Conservation (phyloP, 2,329 filamentous ascomycete species). For the Colletotrichum sp. region DNA sequence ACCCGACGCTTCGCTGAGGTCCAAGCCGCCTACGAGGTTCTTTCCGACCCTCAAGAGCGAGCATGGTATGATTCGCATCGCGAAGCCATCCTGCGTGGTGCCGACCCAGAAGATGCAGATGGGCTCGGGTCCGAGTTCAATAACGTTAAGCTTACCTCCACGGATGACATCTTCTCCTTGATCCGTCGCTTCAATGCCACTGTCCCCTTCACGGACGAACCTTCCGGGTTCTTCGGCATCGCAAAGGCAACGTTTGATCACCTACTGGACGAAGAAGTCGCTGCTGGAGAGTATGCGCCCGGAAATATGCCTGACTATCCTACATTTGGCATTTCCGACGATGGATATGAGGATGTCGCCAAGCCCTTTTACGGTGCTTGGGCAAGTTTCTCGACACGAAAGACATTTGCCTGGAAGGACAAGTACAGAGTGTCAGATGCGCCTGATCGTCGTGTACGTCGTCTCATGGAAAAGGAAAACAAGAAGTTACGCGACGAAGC, state of each 20-base stretch:
- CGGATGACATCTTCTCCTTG: constrained; percentile 78
- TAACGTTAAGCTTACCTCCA: constrained; percentile 77
- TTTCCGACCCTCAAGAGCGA: constrained; percentile 93
- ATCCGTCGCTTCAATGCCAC: constrained; percentile 81
- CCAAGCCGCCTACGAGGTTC: constrained; percentile 92
- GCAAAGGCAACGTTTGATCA: constrained; percentile 79
- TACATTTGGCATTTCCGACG: constrained; percentile 78
- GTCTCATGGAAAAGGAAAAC: constrained; percentile 96
- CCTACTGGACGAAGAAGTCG: constrained; percentile 79
- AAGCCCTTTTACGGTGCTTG: constrained; percentile 83
- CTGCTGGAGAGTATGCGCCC: constrained; percentile 73
- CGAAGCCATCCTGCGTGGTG: constrained; percentile 78
- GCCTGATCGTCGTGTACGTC: constrained; percentile 80
- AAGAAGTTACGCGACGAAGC: constrained; percentile 82
- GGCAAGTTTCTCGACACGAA: constrained; percentile 81
- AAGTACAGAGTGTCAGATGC: constrained; percentile 83
- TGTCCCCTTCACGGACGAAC: constrained; percentile 80
- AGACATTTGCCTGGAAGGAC: constrained; percentile 91
- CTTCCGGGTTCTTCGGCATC: constrained; percentile 84
- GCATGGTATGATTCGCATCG: constrained; percentile 98
- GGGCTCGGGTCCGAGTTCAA: constrained; percentile 64
- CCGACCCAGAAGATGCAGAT: constrained; percentile 50
- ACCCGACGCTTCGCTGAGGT: constrained; percentile 90
- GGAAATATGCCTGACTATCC: constrained; percentile 72
- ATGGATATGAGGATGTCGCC: constrained; percentile 77